Evolutionary conservation across 371 early-diverging fungal genomes (phyloP), one percentile per base, ranked within the genome.

Genomic region (Zancudomyces culisetae): DNA sequence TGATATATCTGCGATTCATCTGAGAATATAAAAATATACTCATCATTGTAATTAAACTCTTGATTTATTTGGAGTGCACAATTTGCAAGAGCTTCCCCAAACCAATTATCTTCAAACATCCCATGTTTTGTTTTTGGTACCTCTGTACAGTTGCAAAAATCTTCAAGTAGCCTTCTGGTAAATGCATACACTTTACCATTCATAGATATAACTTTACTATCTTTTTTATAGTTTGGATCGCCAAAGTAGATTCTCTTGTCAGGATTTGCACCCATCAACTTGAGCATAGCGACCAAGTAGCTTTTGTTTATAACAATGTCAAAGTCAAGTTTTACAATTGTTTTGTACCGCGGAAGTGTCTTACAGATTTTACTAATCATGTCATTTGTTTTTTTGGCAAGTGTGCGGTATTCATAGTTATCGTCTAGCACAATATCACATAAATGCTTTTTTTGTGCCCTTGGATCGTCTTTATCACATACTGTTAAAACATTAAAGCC

Each of bases 171-270:
- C 23, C 4, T 3, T 8, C 6, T 43, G 3, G 43, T 43, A 43
- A 43, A 8, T n/a, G 43, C 43, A 43, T 43, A 43, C 4, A 43
- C n/a, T 20, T 43, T 43, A 8, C 43, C 43, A n/a, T 43, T 43
- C 43, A 43, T 43, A 43, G 8, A 8, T 21, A 43, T 23, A 43
- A 43, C 45, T 4, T n/a, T 43, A 4, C 29, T 10, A 12, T 47
- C 47, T 3, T 47, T 10, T 47, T 23, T 47, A 12, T 19, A 19
- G 13, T 20, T 19, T 8, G 47, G 47, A 47, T 47, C 29, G 8
- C 47, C 47, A 47, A 27, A 47, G 24, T 47, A 47, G 15, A 47
- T 47, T 26, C 47, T 10, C 29, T 23, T 47, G 10, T 47, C 47
- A 29, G 18, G 26, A 19, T 47, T 47, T 15, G 26, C 47, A 23